Evolutionary conservation across 768 basidiomycete species (phyloP).

Genomic region (Tylopilus felleus): DNA sequence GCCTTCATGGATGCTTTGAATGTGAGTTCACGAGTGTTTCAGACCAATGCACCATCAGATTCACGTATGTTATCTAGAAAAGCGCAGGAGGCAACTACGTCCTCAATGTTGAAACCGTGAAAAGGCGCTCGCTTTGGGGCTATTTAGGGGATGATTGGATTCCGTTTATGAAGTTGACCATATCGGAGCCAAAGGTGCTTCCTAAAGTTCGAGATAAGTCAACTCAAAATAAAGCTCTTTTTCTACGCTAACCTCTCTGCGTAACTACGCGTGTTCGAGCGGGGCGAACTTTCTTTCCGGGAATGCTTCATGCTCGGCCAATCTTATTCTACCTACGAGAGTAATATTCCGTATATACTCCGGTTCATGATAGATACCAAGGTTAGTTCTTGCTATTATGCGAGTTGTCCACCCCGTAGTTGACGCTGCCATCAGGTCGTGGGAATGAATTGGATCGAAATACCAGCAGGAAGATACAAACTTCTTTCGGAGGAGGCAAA

Average conservation of each 20-base stretch:
- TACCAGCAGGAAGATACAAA: slow-evolving; percentile 78
- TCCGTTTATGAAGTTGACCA: slow-evolving; percentile 82
- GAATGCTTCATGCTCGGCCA: slow-evolving; percentile 50
- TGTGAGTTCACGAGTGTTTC: slow-evolving; percentile 41
- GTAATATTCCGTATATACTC: slow-evolving; percentile 86
- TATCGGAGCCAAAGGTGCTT: slow-evolving; percentile 67
- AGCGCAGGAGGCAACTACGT: slow-evolving; percentile 39
- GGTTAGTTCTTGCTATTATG: slow-evolving; percentile 38
- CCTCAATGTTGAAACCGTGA: slow-evolving; percentile 52
- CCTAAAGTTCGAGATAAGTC: slow-evolving; percentile 92
- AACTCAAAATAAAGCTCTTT: not conserved
- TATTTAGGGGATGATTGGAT: slow-evolving; percentile 78
- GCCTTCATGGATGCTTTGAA: slow-evolving; percentile 71
- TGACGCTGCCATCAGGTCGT: slow-evolving; percentile 56
- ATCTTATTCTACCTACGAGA: slow-evolving; percentile 77
- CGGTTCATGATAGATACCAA: slow-evolving; percentile 99
- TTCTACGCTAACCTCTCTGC: slow-evolving; percentile 15
- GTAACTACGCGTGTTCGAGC: slow-evolving; percentile 63
- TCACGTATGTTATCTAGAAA: slow-evolving; percentile 14
- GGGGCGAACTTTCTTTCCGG: slow-evolving; percentile 66
- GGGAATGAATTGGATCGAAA: slow-evolving; percentile 99
- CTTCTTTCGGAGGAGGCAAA: slow-evolving; percentile 55
- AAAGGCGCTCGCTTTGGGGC: slow-evolving; percentile 78
- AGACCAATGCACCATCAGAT: not conserved
- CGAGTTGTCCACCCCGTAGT: not conserved